phyloP scores from a whole-genome alignment of 768 basidiomycete species.

The Tubosaeta brunneosetosa region DNA sequence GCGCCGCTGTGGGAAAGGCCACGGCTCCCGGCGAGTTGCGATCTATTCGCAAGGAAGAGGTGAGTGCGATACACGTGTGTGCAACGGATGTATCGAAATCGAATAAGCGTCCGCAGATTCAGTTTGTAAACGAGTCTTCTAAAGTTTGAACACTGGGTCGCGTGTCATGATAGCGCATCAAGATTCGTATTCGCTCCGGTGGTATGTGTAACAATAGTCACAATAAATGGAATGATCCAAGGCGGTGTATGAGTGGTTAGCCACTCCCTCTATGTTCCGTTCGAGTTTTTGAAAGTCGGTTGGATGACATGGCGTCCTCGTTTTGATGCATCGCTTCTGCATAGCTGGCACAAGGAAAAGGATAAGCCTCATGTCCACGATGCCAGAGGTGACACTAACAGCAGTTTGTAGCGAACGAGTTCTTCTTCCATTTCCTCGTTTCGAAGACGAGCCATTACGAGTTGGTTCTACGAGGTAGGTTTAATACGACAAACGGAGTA shows the following conservation, averaged over 20 bases:
- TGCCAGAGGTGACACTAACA: conserved; percentile 39
- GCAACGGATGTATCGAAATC: not conserved
- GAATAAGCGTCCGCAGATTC: conserved; percentile 34
- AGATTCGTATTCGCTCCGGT: conserved; percentile 6
- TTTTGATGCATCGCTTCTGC: conserved; percentile 78
- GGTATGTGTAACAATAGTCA: conserved; percentile 12
- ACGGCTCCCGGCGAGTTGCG: conserved; percentile 72
- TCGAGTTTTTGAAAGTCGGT: conserved; percentile 46
- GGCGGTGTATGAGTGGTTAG: conserved; percentile 3
- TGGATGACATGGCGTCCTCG: conserved; percentile 63
- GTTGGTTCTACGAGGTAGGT: conserved; percentile 65
- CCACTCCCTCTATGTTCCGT: conserved; percentile 16
- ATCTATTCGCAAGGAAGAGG: conserved; percentile 72
- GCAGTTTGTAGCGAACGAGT: conserved; percentile 88
- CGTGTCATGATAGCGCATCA: not conserved
- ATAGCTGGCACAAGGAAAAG: conserved; percentile 31
- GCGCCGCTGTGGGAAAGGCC: conserved; percentile 56
- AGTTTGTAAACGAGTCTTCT: conserved; percentile 32
- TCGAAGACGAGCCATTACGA: conserved; percentile 82
- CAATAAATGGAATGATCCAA: not conserved
- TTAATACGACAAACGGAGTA: conserved; percentile 14
- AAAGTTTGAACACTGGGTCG: conserved; percentile 5
- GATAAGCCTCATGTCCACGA: not conserved
- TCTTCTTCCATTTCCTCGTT: conserved; percentile 94
- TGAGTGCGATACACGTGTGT: conserved; percentile 28